A percentile compares a stretch with the other conserved stretches of the same genome.
Conservation (phyloP, 257 asterid genomes). For the Pogostemon cablin region DNA sequence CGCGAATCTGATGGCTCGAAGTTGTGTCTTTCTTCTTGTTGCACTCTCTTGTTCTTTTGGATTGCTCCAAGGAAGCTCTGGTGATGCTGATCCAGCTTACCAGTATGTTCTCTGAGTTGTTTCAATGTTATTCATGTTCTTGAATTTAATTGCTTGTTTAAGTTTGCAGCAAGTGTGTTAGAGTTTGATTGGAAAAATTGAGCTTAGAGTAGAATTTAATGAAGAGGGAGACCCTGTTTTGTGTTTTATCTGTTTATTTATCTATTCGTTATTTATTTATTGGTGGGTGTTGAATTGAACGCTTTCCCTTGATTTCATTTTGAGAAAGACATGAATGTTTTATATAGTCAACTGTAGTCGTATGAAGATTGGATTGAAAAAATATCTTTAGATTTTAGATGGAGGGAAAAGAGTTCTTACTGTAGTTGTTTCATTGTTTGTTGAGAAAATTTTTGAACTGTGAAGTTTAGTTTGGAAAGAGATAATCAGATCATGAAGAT, state of each 20-base stretch:
- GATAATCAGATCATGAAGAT: neutral
- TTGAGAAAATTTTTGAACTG: neutral
- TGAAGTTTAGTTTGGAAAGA: neutral
- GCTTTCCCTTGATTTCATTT: neutral
- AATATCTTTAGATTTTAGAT: too few species aligned
- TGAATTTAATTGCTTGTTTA: neutral
- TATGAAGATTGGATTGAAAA: neutral
- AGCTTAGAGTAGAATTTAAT: conserved; percentile 26
- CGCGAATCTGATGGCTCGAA: conserved; percentile 46
- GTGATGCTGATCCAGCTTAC: conserved; percentile 79
- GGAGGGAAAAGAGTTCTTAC: conserved; percentile 12
- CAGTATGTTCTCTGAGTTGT: conserved; percentile 38
- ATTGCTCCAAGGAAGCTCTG: conserved; percentile 57
- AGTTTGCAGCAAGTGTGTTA: neutral
- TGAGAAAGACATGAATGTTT: neutral
- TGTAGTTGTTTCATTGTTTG: conserved; percentile 21
- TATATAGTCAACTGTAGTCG: neutral
- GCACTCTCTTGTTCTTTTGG: conserved; percentile 44
- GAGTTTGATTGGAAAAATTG: neutral
- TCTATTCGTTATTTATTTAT: neutral
- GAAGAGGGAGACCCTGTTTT: neutral
- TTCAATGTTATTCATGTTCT: conserved; percentile 3
- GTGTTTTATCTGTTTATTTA: neutral
- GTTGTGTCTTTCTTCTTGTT: conserved; percentile 42
- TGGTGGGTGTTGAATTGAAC: neutral